phyloP scores from a whole-genome alignment of 805 yeast genomes.

The Cyberlindnera subsufficiens region DNA sequence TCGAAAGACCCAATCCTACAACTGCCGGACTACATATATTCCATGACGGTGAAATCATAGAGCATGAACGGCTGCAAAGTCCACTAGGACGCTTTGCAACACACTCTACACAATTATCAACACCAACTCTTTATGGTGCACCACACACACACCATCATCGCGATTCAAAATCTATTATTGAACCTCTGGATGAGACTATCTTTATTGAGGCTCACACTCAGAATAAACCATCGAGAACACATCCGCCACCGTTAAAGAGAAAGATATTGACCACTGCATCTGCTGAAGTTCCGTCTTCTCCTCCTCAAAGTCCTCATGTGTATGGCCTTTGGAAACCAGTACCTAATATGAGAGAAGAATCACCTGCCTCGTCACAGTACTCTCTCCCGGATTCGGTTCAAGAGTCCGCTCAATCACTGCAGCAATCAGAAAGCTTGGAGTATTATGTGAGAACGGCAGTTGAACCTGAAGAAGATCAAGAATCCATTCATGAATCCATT shows the following conservation, averaged over 20 bases:
- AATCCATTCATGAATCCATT: slow-evolving; percentile 12
- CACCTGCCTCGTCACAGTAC: not conserved
- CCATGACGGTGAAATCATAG: too few relatives aligned
- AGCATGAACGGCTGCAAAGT: not conserved
- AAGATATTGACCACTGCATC: not conserved
- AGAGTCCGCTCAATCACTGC: not conserved
- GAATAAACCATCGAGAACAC: too few relatives aligned
- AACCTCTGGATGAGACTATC: too few relatives aligned
- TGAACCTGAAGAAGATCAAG: not conserved
- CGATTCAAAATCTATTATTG: too few relatives aligned
- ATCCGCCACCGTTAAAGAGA: not conserved
- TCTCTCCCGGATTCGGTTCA: not conserved
- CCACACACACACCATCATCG: too few relatives aligned
- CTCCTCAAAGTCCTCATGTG: too few relatives aligned
- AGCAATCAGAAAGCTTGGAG: not conserved
- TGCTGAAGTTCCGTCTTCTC: too few relatives aligned
- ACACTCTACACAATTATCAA: not conserved
- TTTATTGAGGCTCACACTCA: too few relatives aligned
- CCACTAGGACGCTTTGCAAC: slow-evolving; percentile 9
- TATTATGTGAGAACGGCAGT: not conserved
- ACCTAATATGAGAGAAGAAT: too few relatives aligned
- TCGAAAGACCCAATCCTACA: not conserved
- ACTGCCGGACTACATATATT: slow-evolving; percentile 2
- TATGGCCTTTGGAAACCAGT: too few relatives aligned
- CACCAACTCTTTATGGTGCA: too few relatives aligned